Conservation (phyloP, 495 filamentous ascomycete species). For the Xylaria intraflava region DNA sequence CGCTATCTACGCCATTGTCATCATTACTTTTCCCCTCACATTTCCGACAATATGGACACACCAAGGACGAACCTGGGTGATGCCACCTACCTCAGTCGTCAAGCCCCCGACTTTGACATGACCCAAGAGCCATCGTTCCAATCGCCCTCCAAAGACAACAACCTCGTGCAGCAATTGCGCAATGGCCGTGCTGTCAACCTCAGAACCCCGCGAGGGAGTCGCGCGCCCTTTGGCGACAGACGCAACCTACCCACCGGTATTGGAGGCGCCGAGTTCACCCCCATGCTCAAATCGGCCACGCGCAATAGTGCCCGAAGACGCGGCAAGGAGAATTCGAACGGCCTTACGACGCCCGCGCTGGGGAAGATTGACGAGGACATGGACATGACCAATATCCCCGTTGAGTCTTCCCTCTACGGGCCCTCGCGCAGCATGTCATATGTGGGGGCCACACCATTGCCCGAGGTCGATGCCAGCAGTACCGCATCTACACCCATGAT, state of each 20-base stretch:
- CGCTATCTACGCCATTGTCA: slow-evolving; percentile 16
- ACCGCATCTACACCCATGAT: slow-evolving; percentile 72
- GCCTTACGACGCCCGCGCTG: slow-evolving; percentile 63
- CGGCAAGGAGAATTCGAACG: slow-evolving; percentile 43
- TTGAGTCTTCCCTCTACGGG: slow-evolving; percentile 63
- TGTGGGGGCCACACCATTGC: slow-evolving; percentile 49
- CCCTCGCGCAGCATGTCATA: slow-evolving; percentile 49
- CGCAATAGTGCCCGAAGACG: slow-evolving; percentile 64
- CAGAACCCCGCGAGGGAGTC: slow-evolving; percentile 59
- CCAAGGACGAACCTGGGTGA: slow-evolving; percentile 73
- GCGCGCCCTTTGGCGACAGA: slow-evolving; percentile 59
- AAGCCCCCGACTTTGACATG: slow-evolving; percentile 63
- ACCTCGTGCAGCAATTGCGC: slow-evolving; percentile 60
- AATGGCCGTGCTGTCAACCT: slow-evolving; percentile 53
- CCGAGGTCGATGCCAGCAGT: slow-evolving; percentile 70
- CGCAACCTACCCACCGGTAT: slow-evolving; percentile 57
- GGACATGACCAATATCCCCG: slow-evolving; percentile 57
- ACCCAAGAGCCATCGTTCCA: slow-evolving; percentile 79
- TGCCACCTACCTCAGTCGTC: slow-evolving; percentile 66
- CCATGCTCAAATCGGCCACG: slow-evolving; percentile 82
- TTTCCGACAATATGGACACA: slow-evolving; percentile 51
- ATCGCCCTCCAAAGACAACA: slow-evolving; percentile 72
- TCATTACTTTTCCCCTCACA: slow-evolving; percentile 11
- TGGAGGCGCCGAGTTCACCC: slow-evolving; percentile 79
- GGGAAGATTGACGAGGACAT: slow-evolving; percentile 57